Conservation (phyloP, 2,329 filamentous ascomycete genomes). For the Xylaria sp. region DNA sequence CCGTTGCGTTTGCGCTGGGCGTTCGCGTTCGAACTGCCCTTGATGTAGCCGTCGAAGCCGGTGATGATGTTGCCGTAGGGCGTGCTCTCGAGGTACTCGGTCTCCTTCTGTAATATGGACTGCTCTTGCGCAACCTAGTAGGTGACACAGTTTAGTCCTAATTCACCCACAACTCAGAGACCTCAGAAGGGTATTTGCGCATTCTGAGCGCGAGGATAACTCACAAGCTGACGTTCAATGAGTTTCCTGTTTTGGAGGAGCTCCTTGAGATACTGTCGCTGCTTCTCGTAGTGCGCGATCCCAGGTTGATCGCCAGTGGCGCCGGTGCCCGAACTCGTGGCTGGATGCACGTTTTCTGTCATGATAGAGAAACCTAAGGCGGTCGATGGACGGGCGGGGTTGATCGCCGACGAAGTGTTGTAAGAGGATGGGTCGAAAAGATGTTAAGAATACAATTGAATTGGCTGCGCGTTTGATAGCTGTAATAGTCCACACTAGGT, state of each 20-base stretch:
- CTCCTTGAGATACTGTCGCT: constrained; percentile 60
- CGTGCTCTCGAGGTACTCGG: constrained; percentile 89
- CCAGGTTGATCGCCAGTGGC: constrained; percentile 43
- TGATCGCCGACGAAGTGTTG: not conserved
- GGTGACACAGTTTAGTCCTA: constrained; percentile 22
- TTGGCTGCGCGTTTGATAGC: constrained; percentile 2
- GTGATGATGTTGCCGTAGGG: constrained; percentile 94
- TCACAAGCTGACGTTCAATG: constrained; percentile 46
- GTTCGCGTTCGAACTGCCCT: constrained; percentile 75
- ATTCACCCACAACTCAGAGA: not conserved
- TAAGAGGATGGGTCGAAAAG: not conserved
- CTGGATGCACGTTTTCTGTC: constrained; percentile 49
- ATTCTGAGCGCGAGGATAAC: constrained; percentile 20
- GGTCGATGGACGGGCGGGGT: not conserved
- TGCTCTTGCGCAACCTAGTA: constrained; percentile 74
- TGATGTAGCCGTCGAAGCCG: constrained; percentile 98
- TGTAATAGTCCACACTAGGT: not conserved
- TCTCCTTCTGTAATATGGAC: constrained; percentile 83
- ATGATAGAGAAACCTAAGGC: constrained; percentile 38
- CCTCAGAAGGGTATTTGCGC: not conserved
- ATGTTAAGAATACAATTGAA: constrained; percentile 1
- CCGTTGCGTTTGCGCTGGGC: constrained; percentile 73
- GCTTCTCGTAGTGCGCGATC: constrained; percentile 60
- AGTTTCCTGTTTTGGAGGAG: constrained; percentile 54
- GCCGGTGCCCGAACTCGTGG: constrained; percentile 35